Conservation (phyloP, 129 eudicot genomes). For the Escallonia herrerae region DNA sequence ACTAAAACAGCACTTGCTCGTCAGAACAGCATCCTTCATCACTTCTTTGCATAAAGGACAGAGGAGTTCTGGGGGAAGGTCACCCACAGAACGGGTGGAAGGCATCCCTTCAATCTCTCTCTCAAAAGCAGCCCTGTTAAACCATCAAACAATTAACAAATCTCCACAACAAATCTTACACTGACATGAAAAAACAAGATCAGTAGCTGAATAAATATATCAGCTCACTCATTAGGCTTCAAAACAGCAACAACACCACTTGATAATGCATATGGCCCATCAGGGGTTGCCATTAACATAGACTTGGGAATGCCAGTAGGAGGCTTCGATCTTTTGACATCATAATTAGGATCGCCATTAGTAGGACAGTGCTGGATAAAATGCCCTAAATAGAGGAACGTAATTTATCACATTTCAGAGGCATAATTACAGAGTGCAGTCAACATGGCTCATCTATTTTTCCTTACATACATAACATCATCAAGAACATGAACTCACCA, state of each 20-base stretch:
- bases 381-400: conserved; percentile 49
- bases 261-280: conserved; percentile 93
- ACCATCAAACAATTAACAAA: conserved; percentile 7
- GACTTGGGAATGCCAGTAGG: conserved; percentile 98
- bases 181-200: background rate
- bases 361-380: conserved; percentile 98
- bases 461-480: background rate
- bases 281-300: conserved; percentile 92
- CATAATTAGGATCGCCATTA: conserved; percentile 89
- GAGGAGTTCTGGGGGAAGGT: conserved; percentile 90
- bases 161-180: background rate
- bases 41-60: conserved; percentile 90
- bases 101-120: conserved; percentile 97
- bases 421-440: background rate
- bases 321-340: conserved; percentile 79
- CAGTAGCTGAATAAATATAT: background rate
- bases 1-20: conserved; percentile 91
- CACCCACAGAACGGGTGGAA: conserved; percentile 76
- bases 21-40: conserved; percentile 95
- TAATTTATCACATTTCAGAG: background rate
- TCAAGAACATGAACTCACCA: conserved; percentile 45
- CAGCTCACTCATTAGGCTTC: conserved; percentile 89
- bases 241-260: conserved; percentile 85
- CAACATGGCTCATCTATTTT: background rate
- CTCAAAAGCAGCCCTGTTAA: conserved; percentile 91